Percentiles rank a stretch among this genome's conserved stretches.
phyloP scores from a whole-genome alignment of 768 basidiomycete genomes.

The Hericium coralloides region DNA sequence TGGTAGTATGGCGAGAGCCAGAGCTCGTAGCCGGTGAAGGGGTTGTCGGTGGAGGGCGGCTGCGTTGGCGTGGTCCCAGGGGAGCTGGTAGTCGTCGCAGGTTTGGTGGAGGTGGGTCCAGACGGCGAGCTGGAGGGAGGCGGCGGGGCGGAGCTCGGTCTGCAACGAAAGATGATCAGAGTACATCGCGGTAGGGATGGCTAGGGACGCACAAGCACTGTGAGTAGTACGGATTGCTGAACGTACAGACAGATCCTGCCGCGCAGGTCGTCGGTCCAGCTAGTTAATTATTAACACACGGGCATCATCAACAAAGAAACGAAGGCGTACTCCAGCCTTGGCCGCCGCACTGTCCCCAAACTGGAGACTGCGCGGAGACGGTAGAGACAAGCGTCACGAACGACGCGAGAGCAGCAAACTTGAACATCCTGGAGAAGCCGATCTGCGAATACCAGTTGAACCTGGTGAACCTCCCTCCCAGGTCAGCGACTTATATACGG shows the following conservation, averaged over 20 bases:
- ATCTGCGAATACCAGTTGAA: neutral
- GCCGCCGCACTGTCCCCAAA: conserved; percentile 49
- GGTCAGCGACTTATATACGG: neutral
- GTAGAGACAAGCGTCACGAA: conserved; percentile 36
- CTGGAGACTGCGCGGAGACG: conserved; percentile 32
- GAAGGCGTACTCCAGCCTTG: conserved; percentile 37
- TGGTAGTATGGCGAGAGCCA: conserved; percentile 51
- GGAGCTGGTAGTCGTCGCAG: conserved; percentile 14
- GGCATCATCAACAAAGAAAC: neutral
- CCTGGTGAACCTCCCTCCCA: neutral
- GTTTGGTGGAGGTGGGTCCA: conserved; percentile 4
- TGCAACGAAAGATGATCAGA: conserved; percentile 6
- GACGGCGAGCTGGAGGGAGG: conserved; percentile 6
- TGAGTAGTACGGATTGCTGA: conserved; percentile 25
- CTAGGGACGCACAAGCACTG: conserved; percentile 21
- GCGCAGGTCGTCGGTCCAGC: conserved; percentile 26
- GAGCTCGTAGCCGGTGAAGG: conserved; percentile 41
- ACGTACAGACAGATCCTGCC: conserved; percentile 22
- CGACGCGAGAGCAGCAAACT: conserved; percentile 35
- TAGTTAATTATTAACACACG: conserved; percentile 4
- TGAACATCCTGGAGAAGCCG: conserved; percentile 19
- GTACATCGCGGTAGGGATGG: neutral
- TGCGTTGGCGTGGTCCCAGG: conserved; percentile 17
- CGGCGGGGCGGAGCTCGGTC: conserved; percentile 8
- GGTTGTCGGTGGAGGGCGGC: conserved; percentile 40